Conservation (phyloP, 2,329 filamentous ascomycete genomes). For the Penicillium verrucosum region DNA sequence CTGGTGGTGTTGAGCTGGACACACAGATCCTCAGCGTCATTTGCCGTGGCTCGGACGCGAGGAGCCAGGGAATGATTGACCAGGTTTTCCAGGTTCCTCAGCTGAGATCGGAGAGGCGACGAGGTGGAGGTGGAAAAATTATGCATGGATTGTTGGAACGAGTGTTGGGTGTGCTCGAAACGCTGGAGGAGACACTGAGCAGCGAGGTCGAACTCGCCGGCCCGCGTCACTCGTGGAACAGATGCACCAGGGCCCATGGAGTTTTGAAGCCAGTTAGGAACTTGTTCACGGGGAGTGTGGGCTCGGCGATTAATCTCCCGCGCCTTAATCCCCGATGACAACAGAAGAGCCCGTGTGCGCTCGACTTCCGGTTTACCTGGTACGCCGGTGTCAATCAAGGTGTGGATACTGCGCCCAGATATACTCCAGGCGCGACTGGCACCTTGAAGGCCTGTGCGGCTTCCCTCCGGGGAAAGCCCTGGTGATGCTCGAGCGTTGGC, state of each 20-base stretch:
- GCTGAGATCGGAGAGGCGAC: slow-evolving; percentile 44
- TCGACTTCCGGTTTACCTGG: slow-evolving; percentile 72
- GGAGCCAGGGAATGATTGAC: slow-evolving; percentile 52
- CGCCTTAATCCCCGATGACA: slow-evolving; percentile 87
- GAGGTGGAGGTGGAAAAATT: slow-evolving; percentile 47
- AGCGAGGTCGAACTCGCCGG: slow-evolving; percentile 54
- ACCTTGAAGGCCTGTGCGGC: slow-evolving; percentile 35
- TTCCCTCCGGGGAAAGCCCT: slow-evolving; percentile 24
- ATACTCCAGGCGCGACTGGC: slow-evolving; percentile 58
- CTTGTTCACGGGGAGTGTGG: slow-evolving; percentile 43
- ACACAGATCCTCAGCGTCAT: slow-evolving; percentile 75
- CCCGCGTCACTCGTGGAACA: slow-evolving; percentile 44
- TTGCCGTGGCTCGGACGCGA: slow-evolving; percentile 64
- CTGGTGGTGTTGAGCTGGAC: slow-evolving; percentile 73
- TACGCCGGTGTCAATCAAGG: slow-evolving; percentile 32
- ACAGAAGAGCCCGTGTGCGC: slow-evolving; percentile 70
- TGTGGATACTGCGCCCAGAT: slow-evolving; percentile 47
- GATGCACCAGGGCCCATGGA: slow-evolving; percentile 27
- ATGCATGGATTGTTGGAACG: slow-evolving; percentile 45
- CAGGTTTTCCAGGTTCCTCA: slow-evolving; percentile 45
- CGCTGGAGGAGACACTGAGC: slow-evolving; percentile 50
- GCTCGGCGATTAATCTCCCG: slow-evolving; percentile 71
- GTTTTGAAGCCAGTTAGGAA: slow-evolving; percentile 36
- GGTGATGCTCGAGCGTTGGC: slow-evolving; percentile 39
- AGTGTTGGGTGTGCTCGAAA: slow-evolving; percentile 46